Percentiles rank a stretch among this genome's conserved stretches.
Conservation (phyloP, 2,329 filamentous ascomycete genomes). For the Xylaria sp. region DNA sequence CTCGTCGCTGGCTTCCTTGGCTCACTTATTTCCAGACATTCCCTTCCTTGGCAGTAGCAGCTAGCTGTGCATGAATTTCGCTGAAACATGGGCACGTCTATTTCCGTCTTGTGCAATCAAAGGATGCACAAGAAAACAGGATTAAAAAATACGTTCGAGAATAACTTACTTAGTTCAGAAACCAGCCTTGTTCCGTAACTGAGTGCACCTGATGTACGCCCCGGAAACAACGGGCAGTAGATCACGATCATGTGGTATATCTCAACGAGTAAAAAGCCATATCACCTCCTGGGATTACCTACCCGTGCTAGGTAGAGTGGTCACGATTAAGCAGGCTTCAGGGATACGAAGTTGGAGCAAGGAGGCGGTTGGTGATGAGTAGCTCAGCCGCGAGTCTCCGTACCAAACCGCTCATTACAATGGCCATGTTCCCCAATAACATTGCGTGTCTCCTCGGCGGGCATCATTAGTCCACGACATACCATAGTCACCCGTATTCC, state of each 20-base stretch:
- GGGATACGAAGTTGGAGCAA: constrained; percentile 10
- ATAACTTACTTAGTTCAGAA: background rate
- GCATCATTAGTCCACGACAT: constrained; percentile 16
- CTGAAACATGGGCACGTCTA: constrained; percentile 13
- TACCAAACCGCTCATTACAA: background rate
- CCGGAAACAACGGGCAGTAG: constrained; percentile 9
- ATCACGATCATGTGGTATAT: constrained; percentile 28
- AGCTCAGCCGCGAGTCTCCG: constrained; percentile 15
- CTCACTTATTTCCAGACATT: background rate
- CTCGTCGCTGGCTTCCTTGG: background rate
- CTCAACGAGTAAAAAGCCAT: constrained; percentile 11
- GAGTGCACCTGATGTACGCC: background rate
- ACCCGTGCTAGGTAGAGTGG: background rate
- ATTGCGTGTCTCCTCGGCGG: constrained; percentile 7
- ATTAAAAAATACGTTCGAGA: background rate
- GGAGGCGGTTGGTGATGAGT: constrained; percentile 7
- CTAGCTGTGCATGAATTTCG: background rate
- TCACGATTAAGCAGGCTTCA: background rate
- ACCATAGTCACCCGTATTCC: constrained; percentile 15
- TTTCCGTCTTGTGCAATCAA: background rate
- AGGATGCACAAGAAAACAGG: background rate
- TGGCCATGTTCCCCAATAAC: constrained; percentile 1
- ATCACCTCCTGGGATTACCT: background rate
- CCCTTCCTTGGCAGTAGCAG: too few species aligned
- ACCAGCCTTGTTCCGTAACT: constrained; percentile 15